Evolutionary conservation across 345 rosid species (phyloP).

Genomic region (Aquilaria malaccensis): DNA sequence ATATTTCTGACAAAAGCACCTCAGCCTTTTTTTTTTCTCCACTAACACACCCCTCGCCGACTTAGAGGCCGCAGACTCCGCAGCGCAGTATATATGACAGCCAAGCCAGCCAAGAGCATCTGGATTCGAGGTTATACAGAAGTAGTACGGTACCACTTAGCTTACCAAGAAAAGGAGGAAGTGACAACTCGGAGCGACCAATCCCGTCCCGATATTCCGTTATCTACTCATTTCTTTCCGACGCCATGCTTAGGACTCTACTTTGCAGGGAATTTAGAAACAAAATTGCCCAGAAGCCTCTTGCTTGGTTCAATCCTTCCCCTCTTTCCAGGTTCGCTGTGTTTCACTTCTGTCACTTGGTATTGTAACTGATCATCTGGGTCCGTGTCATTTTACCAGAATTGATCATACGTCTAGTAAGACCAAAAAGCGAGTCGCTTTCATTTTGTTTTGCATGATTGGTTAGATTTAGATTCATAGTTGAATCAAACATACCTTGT

Average conservation of each 20-base stretch:
- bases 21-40: no score
- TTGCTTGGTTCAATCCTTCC: conserved; percentile 25
- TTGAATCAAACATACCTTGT: background rate
- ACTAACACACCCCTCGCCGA: no score
- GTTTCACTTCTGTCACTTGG: background rate
- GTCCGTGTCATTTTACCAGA: background rate
- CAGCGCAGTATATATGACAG: no score
- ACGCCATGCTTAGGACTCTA: conserved; percentile 38
- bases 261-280: conserved; percentile 29
- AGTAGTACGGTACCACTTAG: no score
- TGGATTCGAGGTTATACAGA: no score
- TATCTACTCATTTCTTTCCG: no score
- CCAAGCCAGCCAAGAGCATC: no score
- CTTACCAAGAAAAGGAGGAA: no score
- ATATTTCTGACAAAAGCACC: no score
- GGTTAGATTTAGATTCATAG: conserved; percentile 3
- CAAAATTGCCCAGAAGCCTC: conserved; percentile 31
- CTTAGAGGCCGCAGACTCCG: no score
- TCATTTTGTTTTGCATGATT: background rate
- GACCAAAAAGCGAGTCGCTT: background rate
- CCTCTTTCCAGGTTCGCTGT: conserved; percentile 33
- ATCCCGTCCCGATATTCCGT: no score
- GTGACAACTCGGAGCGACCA: no score
- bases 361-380: background rate
- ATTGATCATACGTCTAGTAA: background rate